Evolutionary conservation across 768 basidiomycete genomes (phyloP), one percentile per base, ranked within the genome.

Genomic region (Hortiboletus campestris): DNA sequence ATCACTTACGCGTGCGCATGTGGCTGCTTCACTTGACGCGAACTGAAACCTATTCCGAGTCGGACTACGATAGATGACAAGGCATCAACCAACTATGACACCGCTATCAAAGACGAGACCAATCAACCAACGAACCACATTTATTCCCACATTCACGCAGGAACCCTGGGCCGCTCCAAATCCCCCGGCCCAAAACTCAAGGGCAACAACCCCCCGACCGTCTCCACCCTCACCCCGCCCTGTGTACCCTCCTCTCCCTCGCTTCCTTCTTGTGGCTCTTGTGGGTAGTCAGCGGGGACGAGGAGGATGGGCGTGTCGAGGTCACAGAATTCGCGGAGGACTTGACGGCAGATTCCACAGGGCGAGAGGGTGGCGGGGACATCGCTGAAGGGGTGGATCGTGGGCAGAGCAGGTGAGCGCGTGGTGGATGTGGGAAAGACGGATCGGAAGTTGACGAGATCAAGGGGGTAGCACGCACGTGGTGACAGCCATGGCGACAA

Each of bases 261-360:
- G 10, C 41, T 5, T 7, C 14, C 44, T 11, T 39, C 40, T 2
- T 16, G 19, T 70, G 67, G 20, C 63, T 63, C 59, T 53, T 79
- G 72, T 0, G 80, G 77, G 63, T 85, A 85, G 63, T 85, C 79
- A 2, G 80, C 82, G 3, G 88, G 87, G 3, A 89, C 81, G 4
- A 94, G 83, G 25, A 84, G 70, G 51, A 89, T 75, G 0, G 91
- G 90, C 78, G 88, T 89, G 25, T 84, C 76, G 36, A 82, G 79
- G 7, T 80, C 70, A 63, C 90, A 94, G 63, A 96, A 95, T 64
- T 96, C 94, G 55, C 90, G 84, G 46, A 93, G 80, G 47, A 97
- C 81, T 68, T 98, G 95, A 9, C 96, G 87, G 63, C 95, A 99
- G 45, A 95, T 85, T 2, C 96, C 96, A 69, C 97, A 98, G 0